Evolutionary conservation across 176 grass and related monocot genomes (phyloP).

Genomic region (Bolboschoenus planiculmis): DNA sequence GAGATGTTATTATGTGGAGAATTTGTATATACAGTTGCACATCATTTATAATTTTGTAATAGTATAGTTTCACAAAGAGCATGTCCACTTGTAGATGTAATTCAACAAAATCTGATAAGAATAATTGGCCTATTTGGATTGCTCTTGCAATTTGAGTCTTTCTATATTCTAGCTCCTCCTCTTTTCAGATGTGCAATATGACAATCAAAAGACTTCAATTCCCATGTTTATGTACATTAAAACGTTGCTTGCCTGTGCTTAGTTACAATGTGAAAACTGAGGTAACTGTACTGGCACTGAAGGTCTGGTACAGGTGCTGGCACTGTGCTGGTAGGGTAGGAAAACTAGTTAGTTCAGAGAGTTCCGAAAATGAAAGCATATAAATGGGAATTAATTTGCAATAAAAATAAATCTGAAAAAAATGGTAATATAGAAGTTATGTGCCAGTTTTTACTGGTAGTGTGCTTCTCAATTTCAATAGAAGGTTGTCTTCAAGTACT

Average conservation of each 20-base stretch:
- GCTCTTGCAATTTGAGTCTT: slow-evolving; percentile 16
- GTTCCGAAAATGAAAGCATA: background rate
- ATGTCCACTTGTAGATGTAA: slow-evolving; percentile 22
- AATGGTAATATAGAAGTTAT: background rate
- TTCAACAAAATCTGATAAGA: slow-evolving; percentile 10
- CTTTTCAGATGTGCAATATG: background rate
- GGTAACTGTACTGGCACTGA: background rate
- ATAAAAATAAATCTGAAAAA: background rate
- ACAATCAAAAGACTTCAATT: background rate
- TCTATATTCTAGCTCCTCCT: background rate
- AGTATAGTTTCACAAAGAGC: slow-evolving; percentile 16
- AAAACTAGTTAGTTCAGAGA: background rate
- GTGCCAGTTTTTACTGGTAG: background rate
- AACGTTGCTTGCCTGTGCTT: background rate
- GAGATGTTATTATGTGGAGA: slow-evolving; percentile 23
- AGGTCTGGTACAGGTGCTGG: background rate
- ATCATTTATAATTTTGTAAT: slow-evolving; percentile 18
- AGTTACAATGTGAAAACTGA: background rate
- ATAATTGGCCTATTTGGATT: background rate
- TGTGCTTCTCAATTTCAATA: background rate
- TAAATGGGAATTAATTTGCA: background rate
- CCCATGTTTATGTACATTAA: background rate
- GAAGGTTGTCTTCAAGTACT: background rate
- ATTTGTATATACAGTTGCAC: slow-evolving; percentile 11
- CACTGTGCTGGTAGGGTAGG: background rate